phyloP scores from a whole-genome alignment of 2,329 filamentous ascomycete species.

The Clarireedia sp. region DNA sequence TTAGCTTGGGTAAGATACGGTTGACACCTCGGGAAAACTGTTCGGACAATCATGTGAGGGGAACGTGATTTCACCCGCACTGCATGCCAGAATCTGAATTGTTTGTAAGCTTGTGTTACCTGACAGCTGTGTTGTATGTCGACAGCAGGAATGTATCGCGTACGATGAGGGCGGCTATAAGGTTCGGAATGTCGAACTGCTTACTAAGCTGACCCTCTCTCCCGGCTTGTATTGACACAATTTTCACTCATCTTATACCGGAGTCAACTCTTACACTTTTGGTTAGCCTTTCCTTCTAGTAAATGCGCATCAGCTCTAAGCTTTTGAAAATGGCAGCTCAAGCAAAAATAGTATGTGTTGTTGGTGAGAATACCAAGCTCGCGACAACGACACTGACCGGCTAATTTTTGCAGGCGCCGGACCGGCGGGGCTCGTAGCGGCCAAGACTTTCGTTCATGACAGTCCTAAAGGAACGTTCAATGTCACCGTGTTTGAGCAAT shows the following conservation, averaged over 20 bases:
- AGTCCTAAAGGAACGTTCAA: conserved; percentile 47
- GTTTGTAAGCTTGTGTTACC: too few species aligned
- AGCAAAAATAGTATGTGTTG: conserved; percentile 23
- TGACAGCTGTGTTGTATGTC: too few species aligned
- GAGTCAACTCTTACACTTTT: too few species aligned
- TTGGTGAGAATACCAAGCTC: conserved; percentile 15
- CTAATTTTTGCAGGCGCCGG: conserved; percentile 48
- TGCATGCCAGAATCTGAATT: not conserved
- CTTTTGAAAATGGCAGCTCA: conserved; percentile 2
- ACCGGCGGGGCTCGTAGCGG: conserved; percentile 59
- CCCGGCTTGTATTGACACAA: too few species aligned
- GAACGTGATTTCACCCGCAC: not conserved
- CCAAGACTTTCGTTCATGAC: conserved; percentile 64
- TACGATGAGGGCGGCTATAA: too few species aligned
- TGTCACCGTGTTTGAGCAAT: conserved; percentile 63
- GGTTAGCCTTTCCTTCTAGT: not conserved
- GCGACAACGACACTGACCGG: not conserved
- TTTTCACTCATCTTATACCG: too few species aligned
- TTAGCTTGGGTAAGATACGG: too few species aligned
- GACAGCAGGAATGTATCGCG: too few species aligned
- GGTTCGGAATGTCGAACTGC: too few species aligned
- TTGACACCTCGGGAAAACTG: too few species aligned
- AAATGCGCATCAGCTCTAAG: not conserved
- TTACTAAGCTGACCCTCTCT: too few species aligned
- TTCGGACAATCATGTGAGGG: not conserved